Percentiles rank a stretch among this genome's conserved stretches.
Conservation (phyloP, 2,329 filamentous ascomycete species). For the Catunica adiposa region DNA sequence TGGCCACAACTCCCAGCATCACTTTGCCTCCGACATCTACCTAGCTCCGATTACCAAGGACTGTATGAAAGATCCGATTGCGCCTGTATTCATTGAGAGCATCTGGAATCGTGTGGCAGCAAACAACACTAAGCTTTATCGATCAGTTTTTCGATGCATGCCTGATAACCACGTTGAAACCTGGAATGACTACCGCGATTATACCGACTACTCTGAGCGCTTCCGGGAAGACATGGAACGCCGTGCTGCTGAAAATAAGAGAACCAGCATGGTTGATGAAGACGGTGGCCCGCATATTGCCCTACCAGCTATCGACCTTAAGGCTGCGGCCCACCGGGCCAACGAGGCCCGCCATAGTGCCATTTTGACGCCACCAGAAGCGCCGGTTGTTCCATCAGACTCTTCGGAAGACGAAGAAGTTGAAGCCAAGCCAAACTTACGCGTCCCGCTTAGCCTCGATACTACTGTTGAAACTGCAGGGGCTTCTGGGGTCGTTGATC, state of each 20-base stretch:
- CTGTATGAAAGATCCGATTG: conserved; percentile 85
- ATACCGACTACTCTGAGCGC: conserved; percentile 55
- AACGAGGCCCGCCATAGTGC: conserved; percentile 20
- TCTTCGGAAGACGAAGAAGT: conserved; percentile 4
- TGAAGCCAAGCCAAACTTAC: not conserved
- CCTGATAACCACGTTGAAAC: conserved; percentile 86
- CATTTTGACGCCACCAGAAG: not conserved
- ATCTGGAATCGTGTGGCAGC: conserved; percentile 75
- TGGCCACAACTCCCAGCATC: conserved; percentile 23
- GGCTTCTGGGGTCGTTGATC: conserved; percentile 18
- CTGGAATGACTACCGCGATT: conserved; percentile 87
- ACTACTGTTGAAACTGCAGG: conserved; percentile 16
- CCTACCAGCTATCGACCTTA: conserved; percentile 17
- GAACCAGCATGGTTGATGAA: conserved; percentile 31
- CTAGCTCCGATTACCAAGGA: conserved; percentile 65
- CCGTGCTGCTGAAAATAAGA: conserved; percentile 26
- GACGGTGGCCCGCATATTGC: conserved; percentile 18
- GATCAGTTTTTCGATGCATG: conserved; percentile 90
- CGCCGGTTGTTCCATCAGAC: no score
- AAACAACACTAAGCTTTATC: conserved; percentile 91
- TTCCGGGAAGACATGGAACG: conserved; percentile 53
- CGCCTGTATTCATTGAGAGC: conserved; percentile 66
- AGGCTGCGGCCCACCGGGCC: conserved; percentile 17
- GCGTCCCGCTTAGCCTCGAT: conserved; percentile 18
- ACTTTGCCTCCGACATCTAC: conserved; percentile 49